These are phyloP conservation scores for Cladophialophora carrionii DNA, from an alignment of 2,329 filamentous ascomycete genomes.

Conservation along the genomic window DNA sequence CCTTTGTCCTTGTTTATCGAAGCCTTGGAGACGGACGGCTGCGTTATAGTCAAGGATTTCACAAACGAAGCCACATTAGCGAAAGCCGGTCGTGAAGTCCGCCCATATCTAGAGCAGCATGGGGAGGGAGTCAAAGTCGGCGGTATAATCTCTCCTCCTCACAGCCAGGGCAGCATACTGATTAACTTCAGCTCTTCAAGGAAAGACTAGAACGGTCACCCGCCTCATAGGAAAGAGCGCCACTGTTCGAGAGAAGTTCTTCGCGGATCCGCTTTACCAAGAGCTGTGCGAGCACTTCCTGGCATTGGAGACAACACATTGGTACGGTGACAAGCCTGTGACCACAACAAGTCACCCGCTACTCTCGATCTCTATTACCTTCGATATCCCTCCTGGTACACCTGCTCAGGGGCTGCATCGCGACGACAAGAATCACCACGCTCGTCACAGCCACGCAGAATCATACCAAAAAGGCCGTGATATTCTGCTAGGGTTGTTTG, in stretches of 20 bases:
- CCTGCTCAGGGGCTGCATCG: conserved; percentile 45
- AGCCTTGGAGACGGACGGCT: conserved; percentile 44
- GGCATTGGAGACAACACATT: conserved; percentile 43
- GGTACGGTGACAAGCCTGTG: conserved; percentile 41
- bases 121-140: conserved; percentile 39
- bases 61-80: conserved; percentile 39
- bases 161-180: conserved; percentile 10
- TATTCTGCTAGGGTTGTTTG: conserved; percentile 45
- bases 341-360: conserved; percentile 44
- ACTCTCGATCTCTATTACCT: conserved; percentile 47
- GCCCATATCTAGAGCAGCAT: conserved; percentile 40
- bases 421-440: conserved; percentile 49
- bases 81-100: conserved; percentile 40
- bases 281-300: conserved; percentile 45
- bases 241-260: conserved; percentile 46
- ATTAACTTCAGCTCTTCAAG: conserved; percentile 39
- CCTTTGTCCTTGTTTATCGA: conserved; percentile 40
- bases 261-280: conserved; percentile 43
- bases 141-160: conserved; percentile 20
- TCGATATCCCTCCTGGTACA: conserved; percentile 44
- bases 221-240: conserved; percentile 44
- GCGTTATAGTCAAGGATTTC: conserved; percentile 44
- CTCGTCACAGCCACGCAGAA: conserved; percentile 39
- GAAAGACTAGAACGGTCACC: conserved; percentile 46
- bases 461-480: conserved; percentile 42